These are phyloP conservation scores for Artemisia tridentata DNA, from an alignment of 129 eudicot species.

Conservation along the genomic window DNA sequence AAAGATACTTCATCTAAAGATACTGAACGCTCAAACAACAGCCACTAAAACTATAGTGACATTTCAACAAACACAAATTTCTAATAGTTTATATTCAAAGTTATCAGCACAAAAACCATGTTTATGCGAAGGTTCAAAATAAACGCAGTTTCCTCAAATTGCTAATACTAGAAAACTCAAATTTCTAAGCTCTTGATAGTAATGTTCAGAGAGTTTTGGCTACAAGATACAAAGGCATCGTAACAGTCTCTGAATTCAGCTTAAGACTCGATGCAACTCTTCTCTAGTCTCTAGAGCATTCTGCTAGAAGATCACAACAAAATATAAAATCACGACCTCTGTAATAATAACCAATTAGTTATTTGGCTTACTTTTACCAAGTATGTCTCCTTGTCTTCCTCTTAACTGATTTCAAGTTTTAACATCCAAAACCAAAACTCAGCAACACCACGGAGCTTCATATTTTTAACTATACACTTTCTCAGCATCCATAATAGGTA, in stretches of 20 bases:
- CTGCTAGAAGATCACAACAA: not conserved
- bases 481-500: not conserved
- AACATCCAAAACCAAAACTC: slow-evolving; percentile 7
- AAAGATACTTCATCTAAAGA: too few species aligned
- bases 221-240: slow-evolving; percentile 5
- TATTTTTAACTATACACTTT: not conserved
- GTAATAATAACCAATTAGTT: not conserved
- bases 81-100: too few species aligned
- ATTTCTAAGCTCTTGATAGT: not conserved
- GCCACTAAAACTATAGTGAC: too few species aligned
- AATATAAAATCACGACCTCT: not conserved
- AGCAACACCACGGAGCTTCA: not conserved
- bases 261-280: not conserved
- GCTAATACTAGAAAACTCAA: slow-evolving; percentile 3
- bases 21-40: too few species aligned
- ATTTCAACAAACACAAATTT: too few species aligned
- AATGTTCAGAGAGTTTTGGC: not conserved
- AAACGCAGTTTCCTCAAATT: slow-evolving; percentile 6
- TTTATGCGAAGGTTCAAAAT: not conserved
- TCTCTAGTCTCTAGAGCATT: slow-evolving; percentile 1
- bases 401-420: not conserved
- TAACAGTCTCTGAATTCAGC: not conserved
- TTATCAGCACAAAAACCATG: slow-evolving; percentile 6
- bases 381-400: not conserved
- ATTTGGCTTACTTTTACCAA: not conserved